Base-by-base conservation (phyloP, 768 basidiomycete genomes). In the Phylloporus arenicola region DNA sequence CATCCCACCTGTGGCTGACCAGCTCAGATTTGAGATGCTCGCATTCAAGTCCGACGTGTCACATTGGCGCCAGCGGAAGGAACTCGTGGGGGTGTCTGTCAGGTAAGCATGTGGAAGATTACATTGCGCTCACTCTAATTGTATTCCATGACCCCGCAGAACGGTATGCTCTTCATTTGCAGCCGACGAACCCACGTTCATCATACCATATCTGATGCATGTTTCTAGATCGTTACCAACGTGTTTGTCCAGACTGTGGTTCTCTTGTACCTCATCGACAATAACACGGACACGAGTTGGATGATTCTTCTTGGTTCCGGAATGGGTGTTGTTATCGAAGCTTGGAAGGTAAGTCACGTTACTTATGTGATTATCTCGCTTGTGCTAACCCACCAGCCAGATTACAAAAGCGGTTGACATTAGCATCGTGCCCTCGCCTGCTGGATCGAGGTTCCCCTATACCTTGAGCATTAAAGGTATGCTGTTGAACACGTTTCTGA, bases 11-110 rank as follows among this genome's bases (percentile, higher is more conserved):
- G 24, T 33, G 22, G 50, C 60, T 51, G 55, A 58, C 45, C 5
- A 13, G 41, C 44, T 11, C 60, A 92, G 90, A 22, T 95, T 96
- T 64, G 92, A 95, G 72, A 88, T 96, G 81, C 73, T 96, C 50
- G 95, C 95, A 13, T 97, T 98, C 81, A 90, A 88, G 64, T 86
- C 82, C 24, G 95, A 98, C 62, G 90, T 98, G 38, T 83, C 86
- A 25, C 95, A 98, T 65, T 97, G 94, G 94, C 77, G 92, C 35
- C 83, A 92, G 62, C 94, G 84, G 73, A 86, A 93, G 59, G 93
- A 98, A 66, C 82, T 98, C 69, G 87, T 88, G 52, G 96, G 96
- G 12, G 94, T 99, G 13, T 95, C 92, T 46, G 79, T 99, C 56
- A 82, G 93, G 88, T 88, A 57, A 62, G 79, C 50, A 55, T 53